Base-by-base conservation (phyloP, 148 eudicot species). In the Heliamphora exappendiculata region DNA sequence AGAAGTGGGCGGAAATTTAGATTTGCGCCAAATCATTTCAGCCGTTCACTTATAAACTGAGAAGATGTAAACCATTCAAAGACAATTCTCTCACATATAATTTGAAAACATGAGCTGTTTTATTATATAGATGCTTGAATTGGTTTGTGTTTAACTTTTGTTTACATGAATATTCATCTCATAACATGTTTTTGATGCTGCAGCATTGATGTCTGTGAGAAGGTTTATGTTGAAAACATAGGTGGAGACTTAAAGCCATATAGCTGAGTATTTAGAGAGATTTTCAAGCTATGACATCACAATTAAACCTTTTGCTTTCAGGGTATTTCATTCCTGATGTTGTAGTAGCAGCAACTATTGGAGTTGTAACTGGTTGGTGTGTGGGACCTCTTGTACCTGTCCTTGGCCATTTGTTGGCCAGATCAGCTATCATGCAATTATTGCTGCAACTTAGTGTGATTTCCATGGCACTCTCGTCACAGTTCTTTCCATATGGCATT, bases 341-440 rank as follows among this genome's bases (percentile, higher is more conserved):
- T 53, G 57, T 89, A 73, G 86, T 95, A 74, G 98, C 96, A 68
- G 96, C 89, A 70, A 45, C 84, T 68, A 78, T 87, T 86, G 97
- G 98, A 76, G 76, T 87, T 72, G 82, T 90, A 69, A 88, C 91
- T 81, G 91, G 99, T 74, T 91, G 89, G 91, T 91, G 91, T 77
- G 80, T 93, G 82, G 97, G 98, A 53, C 99, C 99, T 75, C 78
- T 93, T 78, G 62, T 93, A 75, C 99, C 99, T 57, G 85, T 88
- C 70, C 69, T 93, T 77, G 87, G 97, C 75, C 82, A 86, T 71
- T 93, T 93, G 94, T 81, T 95, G 76, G 91, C 94, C 78, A 88
- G 88, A 79, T 73, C 91, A 72, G 83, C 96, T 74, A 74, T 93
- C 47, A 71, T 93, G 83, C 84, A 83, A 62, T 81, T 88, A 73